Evolutionary conservation across 495 filamentous ascomycete genomes (phyloP).

Genomic region (Aspergillus saccharolyticus): DNA sequence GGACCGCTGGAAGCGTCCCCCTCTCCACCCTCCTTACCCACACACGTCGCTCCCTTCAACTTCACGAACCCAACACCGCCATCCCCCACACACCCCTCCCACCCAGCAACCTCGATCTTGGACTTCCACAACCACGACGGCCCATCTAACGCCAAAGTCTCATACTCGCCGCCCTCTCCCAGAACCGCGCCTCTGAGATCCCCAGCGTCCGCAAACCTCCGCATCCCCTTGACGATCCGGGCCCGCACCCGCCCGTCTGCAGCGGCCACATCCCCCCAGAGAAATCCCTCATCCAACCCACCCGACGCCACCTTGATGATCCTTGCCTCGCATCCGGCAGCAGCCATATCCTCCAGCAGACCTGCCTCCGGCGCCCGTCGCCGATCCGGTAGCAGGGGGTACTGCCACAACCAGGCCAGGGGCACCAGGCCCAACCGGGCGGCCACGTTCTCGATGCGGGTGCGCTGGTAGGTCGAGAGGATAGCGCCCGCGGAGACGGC

Average conservation of each 20-base stretch:
- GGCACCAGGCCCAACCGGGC: conserved; percentile 69
- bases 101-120: conserved; percentile 59
- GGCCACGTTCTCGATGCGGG: conserved; percentile 85
- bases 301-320: conserved; percentile 94
- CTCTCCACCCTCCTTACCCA: conserved; percentile 39
- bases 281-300: conserved; percentile 71
- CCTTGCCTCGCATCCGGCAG: conserved; percentile 68
- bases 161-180: conserved; percentile 95
- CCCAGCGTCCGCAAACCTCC: conserved; percentile 55
- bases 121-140: conserved; percentile 65
- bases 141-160: conserved; percentile 83
- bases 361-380: conserved; percentile 33
- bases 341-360: conserved; percentile 77
- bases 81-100: conserved; percentile 53
- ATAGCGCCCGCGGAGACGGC: conserved; percentile 90
- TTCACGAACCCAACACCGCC: conserved; percentile 67
- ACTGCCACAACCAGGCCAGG: conserved; percentile 87
- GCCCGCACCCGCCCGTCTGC: conserved; percentile 44
- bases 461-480: conserved; percentile 90
- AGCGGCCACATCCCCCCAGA: conserved; percentile 73
- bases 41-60: conserved; percentile 53
- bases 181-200: conserved; percentile 61
- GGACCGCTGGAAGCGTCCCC: conserved; percentile 32
- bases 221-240: conserved; percentile 57
- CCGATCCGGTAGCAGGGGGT: conserved; percentile 58